Conservation (phyloP, 1,284 basidiomycete genomes). For the Stereum hirsutum region DNA sequence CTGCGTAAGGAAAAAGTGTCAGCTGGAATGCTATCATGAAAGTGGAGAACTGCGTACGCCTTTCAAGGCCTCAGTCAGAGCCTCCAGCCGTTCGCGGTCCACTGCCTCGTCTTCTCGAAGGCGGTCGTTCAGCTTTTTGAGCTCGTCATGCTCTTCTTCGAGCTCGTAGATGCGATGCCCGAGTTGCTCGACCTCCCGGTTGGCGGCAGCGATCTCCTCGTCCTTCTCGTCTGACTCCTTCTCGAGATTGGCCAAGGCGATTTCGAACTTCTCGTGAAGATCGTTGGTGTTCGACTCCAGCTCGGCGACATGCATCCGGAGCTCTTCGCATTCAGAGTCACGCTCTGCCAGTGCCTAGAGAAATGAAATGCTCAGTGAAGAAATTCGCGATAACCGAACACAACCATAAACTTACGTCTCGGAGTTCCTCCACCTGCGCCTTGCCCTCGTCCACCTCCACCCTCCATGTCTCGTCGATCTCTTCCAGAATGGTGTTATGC, state of each 20-base stretch:
- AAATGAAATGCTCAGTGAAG: conserved; percentile 2
- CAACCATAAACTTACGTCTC: conserved; percentile 44
- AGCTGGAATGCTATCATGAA: conserved; percentile 5
- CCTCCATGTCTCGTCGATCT: conserved; percentile 70
- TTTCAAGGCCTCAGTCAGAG: conserved; percentile 65
- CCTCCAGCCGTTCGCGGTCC: conserved; percentile 66
- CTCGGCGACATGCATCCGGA: conserved; percentile 64
- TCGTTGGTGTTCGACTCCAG: conserved; percentile 64
- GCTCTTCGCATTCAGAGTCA: conserved; percentile 64
- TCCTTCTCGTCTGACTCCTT: conserved; percentile 65
- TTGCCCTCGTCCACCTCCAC: conserved; percentile 68
- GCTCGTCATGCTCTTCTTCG: conserved; percentile 45
- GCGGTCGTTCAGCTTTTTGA: conserved; percentile 39
- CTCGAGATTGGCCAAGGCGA: conserved; percentile 64
- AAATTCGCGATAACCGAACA: conserved; percentile 1
- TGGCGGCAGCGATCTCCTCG: conserved; percentile 55
- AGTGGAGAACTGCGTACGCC: too few species aligned
- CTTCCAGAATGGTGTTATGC: conserved; percentile 57
- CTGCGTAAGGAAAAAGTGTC: conserved; percentile 24
- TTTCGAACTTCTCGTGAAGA: conserved; percentile 65
- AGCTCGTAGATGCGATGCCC: conserved; percentile 54
- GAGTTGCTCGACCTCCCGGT: conserved; percentile 68
- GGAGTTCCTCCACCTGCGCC: conserved; percentile 62
- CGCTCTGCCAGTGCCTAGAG: conserved; percentile 61
- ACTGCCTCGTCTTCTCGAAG: conserved; percentile 59